Conservation (phyloP, 2,329 filamentous ascomycete genomes). For the Aspergillus unguis region DNA sequence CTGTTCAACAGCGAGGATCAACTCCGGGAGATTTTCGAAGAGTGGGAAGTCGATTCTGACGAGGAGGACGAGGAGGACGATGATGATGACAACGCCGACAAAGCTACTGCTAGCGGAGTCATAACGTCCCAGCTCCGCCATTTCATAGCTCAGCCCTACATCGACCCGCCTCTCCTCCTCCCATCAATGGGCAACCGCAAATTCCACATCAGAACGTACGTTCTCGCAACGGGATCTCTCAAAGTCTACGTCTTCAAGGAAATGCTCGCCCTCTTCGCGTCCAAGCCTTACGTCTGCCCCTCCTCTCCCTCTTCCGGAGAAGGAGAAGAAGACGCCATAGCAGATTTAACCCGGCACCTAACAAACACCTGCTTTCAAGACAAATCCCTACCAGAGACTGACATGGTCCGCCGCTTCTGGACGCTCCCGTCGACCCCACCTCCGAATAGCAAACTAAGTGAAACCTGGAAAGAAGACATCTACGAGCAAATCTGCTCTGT, state of each 20-base stretch:
- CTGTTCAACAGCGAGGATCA: conserved; percentile 83
- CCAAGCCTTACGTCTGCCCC: conserved; percentile 67
- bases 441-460: conserved; percentile 28
- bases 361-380: conserved; percentile 94
- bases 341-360: conserved; percentile 70
- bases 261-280: conserved; percentile 93
- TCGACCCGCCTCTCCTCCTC: conserved; percentile 79
- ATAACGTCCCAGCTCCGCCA: conserved; percentile 89
- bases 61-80: conserved; percentile 51
- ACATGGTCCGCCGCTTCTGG: conserved; percentile 74
- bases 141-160: conserved; percentile 94
- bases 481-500: conserved; percentile 70
- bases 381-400: conserved; percentile 51
- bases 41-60: conserved; percentile 71
- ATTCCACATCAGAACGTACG: conserved; percentile 93
- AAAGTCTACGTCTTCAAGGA: conserved; percentile 80
- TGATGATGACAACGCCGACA: conserved; percentile 18
- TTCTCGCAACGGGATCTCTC: conserved; percentile 74
- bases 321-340: conserved; percentile 39
- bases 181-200: conserved; percentile 65
- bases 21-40: conserved; percentile 82
- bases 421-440: conserved; percentile 46
- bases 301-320: conserved; percentile 8
- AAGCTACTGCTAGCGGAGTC: conserved; percentile 51
- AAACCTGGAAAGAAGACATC: conserved; percentile 56